These are phyloP conservation scores for Fusarium acutatum DNA, from an alignment of 2,329 filamentous ascomycete genomes.

Conservation along the genomic window DNA sequence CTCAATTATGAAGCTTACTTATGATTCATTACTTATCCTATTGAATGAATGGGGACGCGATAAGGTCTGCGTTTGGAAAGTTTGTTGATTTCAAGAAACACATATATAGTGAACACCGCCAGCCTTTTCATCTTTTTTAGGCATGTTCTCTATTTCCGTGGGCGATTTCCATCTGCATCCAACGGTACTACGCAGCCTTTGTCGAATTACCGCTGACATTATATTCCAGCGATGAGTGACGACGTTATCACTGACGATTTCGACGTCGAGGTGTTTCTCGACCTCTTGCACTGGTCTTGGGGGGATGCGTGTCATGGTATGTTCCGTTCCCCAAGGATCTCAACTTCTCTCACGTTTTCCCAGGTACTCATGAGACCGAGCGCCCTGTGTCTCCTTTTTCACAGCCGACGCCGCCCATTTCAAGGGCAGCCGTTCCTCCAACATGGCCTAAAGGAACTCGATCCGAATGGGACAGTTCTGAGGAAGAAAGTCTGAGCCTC, in stretches of 20 bases:
- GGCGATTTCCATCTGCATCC: background rate
- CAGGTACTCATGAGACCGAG: background rate
- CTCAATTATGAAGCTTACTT: background rate
- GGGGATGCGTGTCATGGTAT: background rate
- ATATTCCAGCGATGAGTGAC: background rate
- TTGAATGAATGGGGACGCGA: rapidly evolving
- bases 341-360: background rate
- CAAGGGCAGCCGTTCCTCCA: rapidly evolving
- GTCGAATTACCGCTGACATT: background rate
- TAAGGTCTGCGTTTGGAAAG: background rate
- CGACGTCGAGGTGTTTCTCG: background rate
- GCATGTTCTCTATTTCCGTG: background rate
- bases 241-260: background rate
- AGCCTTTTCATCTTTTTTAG: background rate
- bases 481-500: background rate
- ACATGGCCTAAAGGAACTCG: rapidly evolving
- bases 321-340: rapidly evolving
- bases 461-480: rapidly evolving
- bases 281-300: background rate
- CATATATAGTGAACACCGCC: background rate
- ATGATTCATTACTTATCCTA: rapidly evolving
- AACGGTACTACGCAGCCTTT: rapidly evolving
- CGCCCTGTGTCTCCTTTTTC: background rate
- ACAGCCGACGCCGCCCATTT: background rate
- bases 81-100: background rate